These are phyloP conservation scores for Podospora australis DNA, from an alignment of 495 filamentous ascomycete species.

Conservation along the genomic window DNA sequence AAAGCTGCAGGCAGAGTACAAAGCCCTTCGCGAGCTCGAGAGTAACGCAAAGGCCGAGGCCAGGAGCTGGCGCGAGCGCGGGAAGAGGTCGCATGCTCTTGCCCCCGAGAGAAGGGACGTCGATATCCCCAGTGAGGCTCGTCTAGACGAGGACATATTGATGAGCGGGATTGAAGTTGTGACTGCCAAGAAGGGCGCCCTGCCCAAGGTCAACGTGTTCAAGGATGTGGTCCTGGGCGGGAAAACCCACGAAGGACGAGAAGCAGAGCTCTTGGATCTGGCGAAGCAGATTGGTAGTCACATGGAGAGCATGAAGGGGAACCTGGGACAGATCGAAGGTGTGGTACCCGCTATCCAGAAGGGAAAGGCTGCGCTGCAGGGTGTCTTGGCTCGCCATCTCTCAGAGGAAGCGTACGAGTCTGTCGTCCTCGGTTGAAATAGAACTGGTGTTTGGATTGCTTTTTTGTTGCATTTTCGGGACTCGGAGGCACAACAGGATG, in stretches of 20 bases:
- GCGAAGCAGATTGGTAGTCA: slow-evolving; percentile 39
- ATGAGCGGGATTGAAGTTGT: slow-evolving; percentile 13
- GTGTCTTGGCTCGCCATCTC: slow-evolving; percentile 35
- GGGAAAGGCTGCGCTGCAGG: slow-evolving; percentile 37
- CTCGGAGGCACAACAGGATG: neutral
- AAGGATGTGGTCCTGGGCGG: neutral
- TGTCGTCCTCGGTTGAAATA: slow-evolving; percentile 32
- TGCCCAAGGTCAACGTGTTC: slow-evolving; percentile 26
- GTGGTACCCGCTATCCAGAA: slow-evolving; percentile 35
- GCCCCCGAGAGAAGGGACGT: slow-evolving; percentile 23
- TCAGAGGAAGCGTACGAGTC: slow-evolving; percentile 40
- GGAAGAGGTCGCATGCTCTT: slow-evolving; percentile 36
- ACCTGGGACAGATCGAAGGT: slow-evolving; percentile 45
- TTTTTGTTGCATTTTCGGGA: slow-evolving; percentile 1
- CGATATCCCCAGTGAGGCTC: too few species aligned
- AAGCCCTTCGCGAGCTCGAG: slow-evolving; percentile 28
- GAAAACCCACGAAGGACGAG: slow-evolving; percentile 25
- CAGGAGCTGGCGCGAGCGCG: slow-evolving; percentile 27
- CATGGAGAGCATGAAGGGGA: slow-evolving; percentile 55
- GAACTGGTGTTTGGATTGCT: neutral
- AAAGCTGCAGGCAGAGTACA: slow-evolving; percentile 36
- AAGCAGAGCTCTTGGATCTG: slow-evolving; percentile 30
- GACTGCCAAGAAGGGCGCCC: slow-evolving; percentile 14
- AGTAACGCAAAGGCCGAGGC: slow-evolving; percentile 34
- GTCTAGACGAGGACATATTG: neutral